Conservation (phyloP, 495 filamentous ascomycete species). For the Aspergillus affinis region DNA sequence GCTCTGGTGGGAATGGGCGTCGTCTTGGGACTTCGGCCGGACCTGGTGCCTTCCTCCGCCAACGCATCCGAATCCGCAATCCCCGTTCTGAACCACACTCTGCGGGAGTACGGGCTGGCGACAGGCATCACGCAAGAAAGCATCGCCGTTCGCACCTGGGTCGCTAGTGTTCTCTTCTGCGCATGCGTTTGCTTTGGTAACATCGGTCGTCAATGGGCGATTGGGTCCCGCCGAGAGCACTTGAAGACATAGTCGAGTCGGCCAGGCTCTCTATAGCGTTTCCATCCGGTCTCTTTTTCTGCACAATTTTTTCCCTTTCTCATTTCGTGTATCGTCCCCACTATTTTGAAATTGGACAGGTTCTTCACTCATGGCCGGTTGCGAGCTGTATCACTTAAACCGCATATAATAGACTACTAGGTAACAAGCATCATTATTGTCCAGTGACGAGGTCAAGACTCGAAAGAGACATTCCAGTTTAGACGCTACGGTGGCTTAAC, state of each 20-base stretch:
- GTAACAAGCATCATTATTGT: neutral
- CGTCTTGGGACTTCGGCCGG: conserved; percentile 70
- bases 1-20: conserved; percentile 69
- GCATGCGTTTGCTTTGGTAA: conserved; percentile 95
- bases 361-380: neutral
- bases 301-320: neutral
- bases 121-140: conserved; percentile 68
- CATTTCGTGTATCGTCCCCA: neutral
- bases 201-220: conserved; percentile 77
- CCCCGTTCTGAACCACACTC: conserved; percentile 32
- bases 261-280: neutral
- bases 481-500: neutral
- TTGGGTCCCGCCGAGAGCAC: conserved; percentile 30
- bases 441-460: neutral
- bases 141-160: conserved; percentile 80
- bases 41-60: conserved; percentile 63
- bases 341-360: neutral
- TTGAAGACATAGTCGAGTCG: conserved; percentile 17
- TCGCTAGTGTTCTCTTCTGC: conserved; percentile 90
- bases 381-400: neutral
- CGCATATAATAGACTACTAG: neutral
- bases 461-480: neutral
- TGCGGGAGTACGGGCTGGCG: conserved; percentile 43
- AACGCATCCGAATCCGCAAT: conserved; percentile 43
- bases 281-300: neutral